Evolutionary conservation across 257 asterid species (phyloP).

Genomic region (Solanum dulcamara): DNA sequence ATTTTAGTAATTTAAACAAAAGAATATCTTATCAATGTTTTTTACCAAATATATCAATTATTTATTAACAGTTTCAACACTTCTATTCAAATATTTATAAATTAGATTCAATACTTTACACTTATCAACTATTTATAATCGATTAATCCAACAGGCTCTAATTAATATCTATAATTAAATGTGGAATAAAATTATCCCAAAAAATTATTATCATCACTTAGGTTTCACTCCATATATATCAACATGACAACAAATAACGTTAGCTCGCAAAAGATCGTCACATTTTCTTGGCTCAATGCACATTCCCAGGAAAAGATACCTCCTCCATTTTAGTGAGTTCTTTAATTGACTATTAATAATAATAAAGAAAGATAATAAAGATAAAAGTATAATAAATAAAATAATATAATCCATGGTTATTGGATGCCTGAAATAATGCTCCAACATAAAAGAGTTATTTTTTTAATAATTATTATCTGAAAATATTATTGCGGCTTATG

Average conservation of each 20-base stretch:
- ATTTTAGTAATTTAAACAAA: not conserved
- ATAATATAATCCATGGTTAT: not conserved
- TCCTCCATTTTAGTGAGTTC: not conserved
- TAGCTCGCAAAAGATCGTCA: not conserved
- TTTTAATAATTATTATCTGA: not conserved
- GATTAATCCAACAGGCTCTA: not conserved
- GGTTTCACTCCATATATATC: not conserved
- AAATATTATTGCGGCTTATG: not conserved
- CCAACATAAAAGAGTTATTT: not conserved
- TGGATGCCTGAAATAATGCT: not conserved
- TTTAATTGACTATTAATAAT: not conserved
- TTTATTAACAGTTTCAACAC: not conserved
- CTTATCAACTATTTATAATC: no score
- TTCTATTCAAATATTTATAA: not conserved
- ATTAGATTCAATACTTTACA: not conserved
- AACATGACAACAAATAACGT: not conserved
- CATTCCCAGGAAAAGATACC: constrained; percentile 9
- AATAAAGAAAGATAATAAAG: not conserved
- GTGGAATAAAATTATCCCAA: not conserved
- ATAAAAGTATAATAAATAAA: not conserved
- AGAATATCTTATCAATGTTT: not conserved
- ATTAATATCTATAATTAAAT: not conserved
- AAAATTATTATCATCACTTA: not conserved
- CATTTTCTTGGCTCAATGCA: constrained; percentile 30
- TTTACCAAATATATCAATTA: no score